A percentile compares a stretch with the other conserved stretches of the same genome.
These are phyloP conservation scores for Rosa persica DNA, from an alignment of 306 rosid species.

Conservation along the genomic window DNA sequence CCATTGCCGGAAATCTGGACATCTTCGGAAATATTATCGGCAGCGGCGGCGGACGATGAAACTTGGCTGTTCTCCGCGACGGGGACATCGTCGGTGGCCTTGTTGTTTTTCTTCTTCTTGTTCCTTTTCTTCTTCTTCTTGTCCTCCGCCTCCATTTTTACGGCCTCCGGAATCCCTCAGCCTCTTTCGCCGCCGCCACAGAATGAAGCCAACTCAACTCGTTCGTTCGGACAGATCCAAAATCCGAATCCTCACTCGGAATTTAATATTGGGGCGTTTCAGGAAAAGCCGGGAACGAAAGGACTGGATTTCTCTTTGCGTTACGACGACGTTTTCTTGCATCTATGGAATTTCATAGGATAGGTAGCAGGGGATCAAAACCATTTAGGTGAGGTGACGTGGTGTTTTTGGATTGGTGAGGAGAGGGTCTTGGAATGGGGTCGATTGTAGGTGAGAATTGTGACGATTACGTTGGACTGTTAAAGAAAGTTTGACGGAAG, in stretches of 20 bases:
- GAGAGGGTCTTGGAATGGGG: neutral
- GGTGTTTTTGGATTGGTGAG: neutral
- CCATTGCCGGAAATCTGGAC: neutral
- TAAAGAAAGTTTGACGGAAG: neutral
- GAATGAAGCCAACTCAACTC: neutral
- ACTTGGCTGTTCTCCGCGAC: constrained; percentile 26
- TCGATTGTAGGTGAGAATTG: neutral
- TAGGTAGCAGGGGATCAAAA: neutral
- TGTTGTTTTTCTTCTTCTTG: constrained; percentile 53
- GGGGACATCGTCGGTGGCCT: constrained; percentile 34
- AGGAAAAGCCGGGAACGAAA: constrained; percentile 1
- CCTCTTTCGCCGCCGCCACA: constrained; percentile 5
- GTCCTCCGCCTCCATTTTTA: constrained; percentile 61
- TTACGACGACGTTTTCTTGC: neutral
- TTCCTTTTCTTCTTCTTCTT: constrained; percentile 54
- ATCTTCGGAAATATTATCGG: constrained; percentile 8
- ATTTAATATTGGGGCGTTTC: neutral
- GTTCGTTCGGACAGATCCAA: constrained; percentile 2
- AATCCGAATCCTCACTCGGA: neutral
- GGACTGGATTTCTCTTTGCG: neutral
- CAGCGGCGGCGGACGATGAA: constrained; percentile 19
- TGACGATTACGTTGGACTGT: neutral
- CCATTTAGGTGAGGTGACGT: neutral
- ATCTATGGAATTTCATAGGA: neutral
- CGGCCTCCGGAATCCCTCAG: constrained; percentile 13